Evolutionary conservation across 805 yeast genomes (phyloP), one percentile per base, ranked within the genome.

Genomic region (Dipodascus albidus): DNA sequence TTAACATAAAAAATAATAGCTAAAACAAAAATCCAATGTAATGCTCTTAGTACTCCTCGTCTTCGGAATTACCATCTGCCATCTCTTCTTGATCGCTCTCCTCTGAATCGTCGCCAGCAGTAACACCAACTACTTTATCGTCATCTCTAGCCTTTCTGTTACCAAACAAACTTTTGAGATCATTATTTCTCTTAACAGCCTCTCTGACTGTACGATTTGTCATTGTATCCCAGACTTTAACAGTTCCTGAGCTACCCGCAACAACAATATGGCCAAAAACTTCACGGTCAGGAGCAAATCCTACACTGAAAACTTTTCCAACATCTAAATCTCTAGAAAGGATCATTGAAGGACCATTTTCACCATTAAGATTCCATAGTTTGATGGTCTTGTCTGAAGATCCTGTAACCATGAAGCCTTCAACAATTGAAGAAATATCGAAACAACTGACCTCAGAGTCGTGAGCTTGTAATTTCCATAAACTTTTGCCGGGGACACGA

Each of bases 401-500:
- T 51, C 93, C 83, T 1, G 98, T 87, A 22, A 82, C 80, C 64
- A 93, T 68, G 74, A 87, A 70, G 19, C 91, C 93, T 23, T 83
- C 82, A 31, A 88, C 66, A 64, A 73, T 78, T 23, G 66, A 65
- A 70, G 87, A 90, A 38, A 83, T 76, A 59, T 83, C 84, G 60
- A 93, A 76, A 1, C 91, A 75, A 2, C 96, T 84, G 57, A 93
- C 84, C 57, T 96, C 97, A 1, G 95, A 79, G 70, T 93, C 98
- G 67, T 93, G 99, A 1, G 98, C 98, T 68, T 93, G 96, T 60
- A 93, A 74, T 1, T 96, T 87, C 99, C 99, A 93, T 31, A 91
- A 62, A 19, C 97, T 90, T 54, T 74, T 71, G 49, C 75, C 76
- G 41, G 74, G 78, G 51, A 71, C 72, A 67, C 96, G 80, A 48